phyloP scores from a whole-genome alignment of 2,329 filamentous ascomycete species.

The Neurospora sp. region DNA sequence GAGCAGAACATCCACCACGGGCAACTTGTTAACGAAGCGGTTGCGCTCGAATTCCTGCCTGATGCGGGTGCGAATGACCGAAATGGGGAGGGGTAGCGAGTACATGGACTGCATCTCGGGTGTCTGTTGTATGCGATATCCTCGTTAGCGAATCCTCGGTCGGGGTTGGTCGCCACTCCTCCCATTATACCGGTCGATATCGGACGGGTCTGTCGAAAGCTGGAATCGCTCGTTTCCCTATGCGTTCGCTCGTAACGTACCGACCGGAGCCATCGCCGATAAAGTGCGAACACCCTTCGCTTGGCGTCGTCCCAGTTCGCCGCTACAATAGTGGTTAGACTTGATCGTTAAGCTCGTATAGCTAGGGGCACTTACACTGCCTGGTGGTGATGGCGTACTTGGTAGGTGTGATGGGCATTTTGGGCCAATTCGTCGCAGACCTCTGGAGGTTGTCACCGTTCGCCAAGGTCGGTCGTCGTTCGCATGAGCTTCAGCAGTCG shows the following conservation, averaged over 20 bases:
- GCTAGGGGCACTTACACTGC: conserved; percentile 50
- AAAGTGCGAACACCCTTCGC: conserved; percentile 74
- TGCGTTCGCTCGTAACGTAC: conserved; percentile 47
- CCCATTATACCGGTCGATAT: neutral
- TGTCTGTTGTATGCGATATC: conserved; percentile 44
- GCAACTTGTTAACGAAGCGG: conserved; percentile 82
- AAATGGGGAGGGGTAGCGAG: conserved; percentile 79
- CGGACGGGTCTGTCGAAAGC: neutral
- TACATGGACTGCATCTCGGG: conserved; percentile 98
- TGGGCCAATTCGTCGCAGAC: conserved; percentile 29
- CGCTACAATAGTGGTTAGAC: conserved; percentile 47
- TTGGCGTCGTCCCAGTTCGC: conserved; percentile 84
- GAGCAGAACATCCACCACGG: conserved; percentile 78
- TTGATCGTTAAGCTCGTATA: neutral
- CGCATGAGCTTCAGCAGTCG: neutral
- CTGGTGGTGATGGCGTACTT: conserved; percentile 76
- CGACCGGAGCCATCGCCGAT: conserved; percentile 91
- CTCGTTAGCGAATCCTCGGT: neutral
- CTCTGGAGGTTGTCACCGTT: conserved; percentile 21
- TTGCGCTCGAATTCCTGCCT: conserved; percentile 95
- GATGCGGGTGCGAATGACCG: conserved; percentile 82
- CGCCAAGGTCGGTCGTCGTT: conserved; percentile 11
- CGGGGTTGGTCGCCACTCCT: neutral
- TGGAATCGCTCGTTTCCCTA: neutral
- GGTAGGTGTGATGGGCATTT: conserved; percentile 84